These are phyloP conservation scores for Kernera saxatilis DNA, from an alignment of 345 rosid genomes.

Conservation along the genomic window DNA sequence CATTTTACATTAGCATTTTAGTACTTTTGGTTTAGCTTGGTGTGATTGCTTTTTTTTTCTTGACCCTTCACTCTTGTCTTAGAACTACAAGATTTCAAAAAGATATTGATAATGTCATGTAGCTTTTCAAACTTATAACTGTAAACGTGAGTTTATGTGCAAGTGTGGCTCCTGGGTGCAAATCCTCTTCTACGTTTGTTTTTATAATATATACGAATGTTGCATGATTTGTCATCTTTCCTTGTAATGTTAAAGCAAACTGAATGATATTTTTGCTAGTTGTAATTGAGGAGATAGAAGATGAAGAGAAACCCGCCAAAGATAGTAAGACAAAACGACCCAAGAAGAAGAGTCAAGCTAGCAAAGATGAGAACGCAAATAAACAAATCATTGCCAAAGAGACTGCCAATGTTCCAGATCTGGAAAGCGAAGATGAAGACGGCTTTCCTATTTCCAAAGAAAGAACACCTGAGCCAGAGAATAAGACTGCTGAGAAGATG, in stretches of 20 bases:
- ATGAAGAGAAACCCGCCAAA: conserved; percentile 52
- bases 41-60: background rate
- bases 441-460: conserved; percentile 63
- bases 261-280: conserved; percentile 32
- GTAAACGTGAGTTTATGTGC: background rate
- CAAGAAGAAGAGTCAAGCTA: conserved; percentile 43
- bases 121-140: background rate
- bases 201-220: background rate
- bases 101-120: background rate
- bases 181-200: background rate
- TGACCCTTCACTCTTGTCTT: background rate
- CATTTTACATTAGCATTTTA: background rate
- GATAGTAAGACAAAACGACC: conserved; percentile 38
- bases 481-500: conserved; percentile 28
- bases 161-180: background rate
- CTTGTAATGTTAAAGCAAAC: background rate
- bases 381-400: conserved; percentile 39
- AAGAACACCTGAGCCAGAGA: conserved; percentile 16
- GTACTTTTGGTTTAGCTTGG: background rate
- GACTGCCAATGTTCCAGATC: conserved; percentile 27
- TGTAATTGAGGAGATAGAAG: conserved; percentile 87
- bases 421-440: conserved; percentile 94
- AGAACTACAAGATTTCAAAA: background rate
- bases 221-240: background rate
- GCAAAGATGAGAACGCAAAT: conserved; percentile 29